Evolutionary conservation across 2,329 filamentous ascomycete genomes (phyloP).

Genomic region (Hymenoscyphus scutula): DNA sequence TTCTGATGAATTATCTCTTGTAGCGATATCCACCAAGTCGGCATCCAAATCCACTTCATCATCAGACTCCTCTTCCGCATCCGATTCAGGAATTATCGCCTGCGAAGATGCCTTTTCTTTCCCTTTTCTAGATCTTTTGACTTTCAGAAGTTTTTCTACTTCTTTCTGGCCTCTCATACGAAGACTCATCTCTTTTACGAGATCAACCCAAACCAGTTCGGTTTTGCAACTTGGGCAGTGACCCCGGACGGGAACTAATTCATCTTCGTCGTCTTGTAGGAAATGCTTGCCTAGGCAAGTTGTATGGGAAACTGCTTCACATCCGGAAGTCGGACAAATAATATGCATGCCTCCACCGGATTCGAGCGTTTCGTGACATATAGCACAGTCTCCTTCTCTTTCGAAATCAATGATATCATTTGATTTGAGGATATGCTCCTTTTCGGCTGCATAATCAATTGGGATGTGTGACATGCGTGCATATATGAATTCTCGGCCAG

Average conservation of each 20-base stretch:
- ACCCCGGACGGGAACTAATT: constrained; percentile 65
- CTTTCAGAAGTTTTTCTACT: constrained; percentile 65
- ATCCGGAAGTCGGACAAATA: constrained; percentile 53
- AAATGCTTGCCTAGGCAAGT: constrained; percentile 58
- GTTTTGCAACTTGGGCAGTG: constrained; percentile 68
- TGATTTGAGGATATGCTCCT: constrained; percentile 54
- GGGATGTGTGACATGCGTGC: constrained; percentile 53
- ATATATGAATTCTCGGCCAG: constrained; percentile 28
- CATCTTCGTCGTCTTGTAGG: constrained; percentile 39
- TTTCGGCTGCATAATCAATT: constrained; percentile 54
- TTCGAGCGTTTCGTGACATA: constrained; percentile 49
- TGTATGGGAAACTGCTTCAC: constrained; percentile 58
- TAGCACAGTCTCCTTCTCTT: constrained; percentile 52
- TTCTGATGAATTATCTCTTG: not conserved
- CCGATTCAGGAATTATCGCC: constrained; percentile 15
- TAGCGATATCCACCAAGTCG: constrained; percentile 10
- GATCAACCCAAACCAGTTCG: constrained; percentile 65
- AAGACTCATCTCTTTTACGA: constrained; percentile 81
- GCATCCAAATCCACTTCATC: constrained; percentile 15
- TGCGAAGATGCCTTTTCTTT: constrained; percentile 21
- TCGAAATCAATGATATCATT: constrained; percentile 55
- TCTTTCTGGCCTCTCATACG: constrained; percentile 69
- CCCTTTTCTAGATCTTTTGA: constrained; percentile 21
- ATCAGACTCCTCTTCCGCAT: constrained; percentile 19
- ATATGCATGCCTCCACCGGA: constrained; percentile 52